A percentile compares a stretch with the other conserved stretches of the same genome.
These are phyloP conservation scores for Aspergillus olivimuriae DNA, from an alignment of 495 filamentous ascomycete genomes.

Conservation along the genomic window DNA sequence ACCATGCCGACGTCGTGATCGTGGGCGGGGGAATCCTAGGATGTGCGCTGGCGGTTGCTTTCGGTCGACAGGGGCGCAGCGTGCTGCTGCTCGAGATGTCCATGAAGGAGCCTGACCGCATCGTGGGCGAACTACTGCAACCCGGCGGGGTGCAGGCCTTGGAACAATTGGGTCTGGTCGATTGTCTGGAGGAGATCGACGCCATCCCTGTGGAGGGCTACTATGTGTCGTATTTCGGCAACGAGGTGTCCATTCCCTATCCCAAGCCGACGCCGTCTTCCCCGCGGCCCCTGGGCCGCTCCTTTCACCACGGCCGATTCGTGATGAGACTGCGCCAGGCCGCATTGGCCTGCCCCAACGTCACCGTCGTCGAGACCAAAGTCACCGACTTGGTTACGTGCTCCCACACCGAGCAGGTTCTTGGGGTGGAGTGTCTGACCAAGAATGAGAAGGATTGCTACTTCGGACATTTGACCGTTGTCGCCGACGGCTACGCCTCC, in stretches of 20 bases:
- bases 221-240: conserved; percentile 75
- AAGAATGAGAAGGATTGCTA: conserved; percentile 59
- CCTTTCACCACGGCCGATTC: conserved; percentile 82
- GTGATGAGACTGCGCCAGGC: conserved; percentile 67
- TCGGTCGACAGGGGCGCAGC: conserved; percentile 81
- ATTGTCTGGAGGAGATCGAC: conserved; percentile 88
- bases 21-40: conserved; percentile 88
- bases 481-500: conserved; percentile 89
- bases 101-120: conserved; percentile 90
- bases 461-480: conserved; percentile 79
- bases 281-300: conserved; percentile 53
- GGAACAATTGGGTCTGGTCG: conserved; percentile 66
- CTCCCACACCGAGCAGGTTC: conserved; percentile 52
- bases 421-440: conserved; percentile 69
- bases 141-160: conserved; percentile 84
- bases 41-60: conserved; percentile 78
- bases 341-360: conserved; percentile 59
- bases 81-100: conserved; percentile 86
- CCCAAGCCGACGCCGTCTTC: conserved; percentile 27
- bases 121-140: conserved; percentile 92
- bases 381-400: conserved; percentile 56
- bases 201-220: conserved; percentile 77
- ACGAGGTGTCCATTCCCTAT: conserved; percentile 76
- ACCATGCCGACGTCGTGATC: conserved; percentile 73
- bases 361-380: conserved; percentile 69